Base-by-base conservation (phyloP, 1,284 basidiomycete genomes). In the Albatrellus sp. region DNA sequence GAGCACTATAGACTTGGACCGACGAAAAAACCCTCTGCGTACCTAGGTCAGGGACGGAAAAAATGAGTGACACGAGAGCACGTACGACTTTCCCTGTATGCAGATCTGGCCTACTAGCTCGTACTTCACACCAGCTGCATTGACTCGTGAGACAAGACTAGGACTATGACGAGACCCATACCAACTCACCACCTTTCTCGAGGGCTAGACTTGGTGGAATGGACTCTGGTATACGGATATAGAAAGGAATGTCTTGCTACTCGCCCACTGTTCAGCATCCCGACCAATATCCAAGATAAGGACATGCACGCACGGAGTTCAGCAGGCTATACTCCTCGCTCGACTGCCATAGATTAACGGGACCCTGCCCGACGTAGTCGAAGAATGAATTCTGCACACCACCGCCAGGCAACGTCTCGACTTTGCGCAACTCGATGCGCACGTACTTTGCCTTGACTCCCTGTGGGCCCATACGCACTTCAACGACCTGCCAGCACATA, bases 371-470 rank as follows among this genome's bases (percentile, higher is more conserved):
- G 31, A 87, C 75, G 50, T 73, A 74, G 57, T 86, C 78, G 54
- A 72, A 75, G 63, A 81, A 88, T 7, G 77, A 77, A 60, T 79
- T 83, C 19, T 68, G 62, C 49, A 69, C 64, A 9, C 80, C 78
- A 10, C 80, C 78, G 14, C 77, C 76, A 1, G 86, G 85, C 38
- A 89, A 68, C 1, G 75, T 80, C 63, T 93, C 90, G 37, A 90
- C 76, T 66, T 90, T 90, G 54, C 85, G 76, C 56, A 92, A 69
- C 63, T 91, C 88, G 49, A 92, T 78, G 51, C 83, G 77, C 24
- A 93, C 80, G 80, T 85, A 91, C 63, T 90, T 89, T 19, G 86
- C 86, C 67, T 90, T 91, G 55, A 86, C 75, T n/a, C 83, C 81
- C 51, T 75, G 68, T 3, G 70, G 66, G 9, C 76, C 79, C 16